These are phyloP conservation scores for Saccharomyces uvarum DNA, from an alignment of 1,139 yeast species.

Conservation along the genomic window DNA sequence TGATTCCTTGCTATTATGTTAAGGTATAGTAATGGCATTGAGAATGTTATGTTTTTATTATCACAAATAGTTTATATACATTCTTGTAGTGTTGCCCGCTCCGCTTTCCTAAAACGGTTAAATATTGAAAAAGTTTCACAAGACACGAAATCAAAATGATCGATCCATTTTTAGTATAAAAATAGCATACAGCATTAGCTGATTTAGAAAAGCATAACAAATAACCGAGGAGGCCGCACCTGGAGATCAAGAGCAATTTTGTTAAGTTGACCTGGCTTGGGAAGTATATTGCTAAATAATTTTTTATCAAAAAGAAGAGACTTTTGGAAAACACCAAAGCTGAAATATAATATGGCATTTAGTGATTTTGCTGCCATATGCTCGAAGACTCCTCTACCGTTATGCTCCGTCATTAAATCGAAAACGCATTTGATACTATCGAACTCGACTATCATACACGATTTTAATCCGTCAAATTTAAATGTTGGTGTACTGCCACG, in stretches of 20 bases:
- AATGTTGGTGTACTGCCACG: constrained; percentile 55
- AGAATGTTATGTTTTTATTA: not conserved
- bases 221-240: not conserved
- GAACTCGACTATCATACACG: constrained; percentile 17
- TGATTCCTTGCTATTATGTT: not conserved
- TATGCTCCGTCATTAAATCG: constrained; percentile 43
- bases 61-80: not conserved
- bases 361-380: constrained; percentile 70
- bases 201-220: not conserved
- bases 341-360: constrained; percentile 37
- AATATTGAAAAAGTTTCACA: constrained; percentile 1
- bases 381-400: constrained; percentile 61
- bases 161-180: not conserved
- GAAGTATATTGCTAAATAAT: not conserved
- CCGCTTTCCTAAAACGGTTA: not conserved
- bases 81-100: not conserved
- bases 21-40: not conserved
- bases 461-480: constrained; percentile 21
- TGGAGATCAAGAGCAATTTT: not conserved
- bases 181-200: not conserved
- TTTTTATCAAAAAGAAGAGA: not conserved
- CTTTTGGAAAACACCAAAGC: not conserved
- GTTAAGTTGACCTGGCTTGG: not conserved
- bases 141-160: not conserved
- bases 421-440: constrained; percentile 22